Percentiles rank a stretch among this genome's conserved stretches.
phyloP scores from a whole-genome alignment of 768 basidiomycete genomes.

The Serendipita vermifera region DNA sequence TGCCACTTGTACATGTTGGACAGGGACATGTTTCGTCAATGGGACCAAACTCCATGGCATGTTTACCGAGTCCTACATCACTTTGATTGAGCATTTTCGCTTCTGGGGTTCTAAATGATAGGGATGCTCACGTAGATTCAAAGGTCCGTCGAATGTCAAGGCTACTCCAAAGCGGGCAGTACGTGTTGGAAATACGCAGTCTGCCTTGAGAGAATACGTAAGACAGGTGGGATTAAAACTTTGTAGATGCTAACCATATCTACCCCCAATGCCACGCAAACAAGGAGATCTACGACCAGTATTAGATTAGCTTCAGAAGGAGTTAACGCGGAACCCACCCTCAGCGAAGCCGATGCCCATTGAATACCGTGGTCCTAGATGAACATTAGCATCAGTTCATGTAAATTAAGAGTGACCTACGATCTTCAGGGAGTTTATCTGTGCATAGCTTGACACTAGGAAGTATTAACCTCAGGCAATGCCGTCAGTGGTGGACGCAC shows the following conservation, averaged over 20 bases:
- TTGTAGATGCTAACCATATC: too few species aligned
- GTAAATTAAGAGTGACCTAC: conserved; percentile 34
- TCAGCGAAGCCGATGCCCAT: conserved; percentile 93
- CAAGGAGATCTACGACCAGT: conserved; percentile 52
- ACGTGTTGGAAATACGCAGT: conserved; percentile 87
- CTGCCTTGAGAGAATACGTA: conserved; percentile 47
- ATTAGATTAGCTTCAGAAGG: background rate
- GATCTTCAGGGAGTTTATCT: conserved; percentile 61
- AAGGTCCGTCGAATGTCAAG: conserved; percentile 62
- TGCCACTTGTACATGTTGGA: conserved; percentile 61
- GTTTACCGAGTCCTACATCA: conserved; percentile 49
- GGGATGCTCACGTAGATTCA: conserved; percentile 59
- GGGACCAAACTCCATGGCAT: conserved; percentile 52
- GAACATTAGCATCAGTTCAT: background rate
- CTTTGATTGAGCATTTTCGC: too few species aligned
- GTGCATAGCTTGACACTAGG: conserved; percentile 65
- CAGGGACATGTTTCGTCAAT: conserved; percentile 75
- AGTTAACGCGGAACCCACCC: conserved; percentile 33
- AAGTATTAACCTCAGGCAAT: too few species aligned
- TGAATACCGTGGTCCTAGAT: conserved; percentile 69
- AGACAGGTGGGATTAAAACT: too few species aligned
- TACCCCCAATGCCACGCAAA: conserved; percentile 82
- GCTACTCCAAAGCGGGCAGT: conserved; percentile 88
- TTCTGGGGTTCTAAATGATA: too few species aligned
- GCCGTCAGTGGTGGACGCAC: too few species aligned